These are phyloP conservation scores for Naematelia aurantialba DNA, from an alignment of 768 basidiomycete species.

Conservation along the genomic window DNA sequence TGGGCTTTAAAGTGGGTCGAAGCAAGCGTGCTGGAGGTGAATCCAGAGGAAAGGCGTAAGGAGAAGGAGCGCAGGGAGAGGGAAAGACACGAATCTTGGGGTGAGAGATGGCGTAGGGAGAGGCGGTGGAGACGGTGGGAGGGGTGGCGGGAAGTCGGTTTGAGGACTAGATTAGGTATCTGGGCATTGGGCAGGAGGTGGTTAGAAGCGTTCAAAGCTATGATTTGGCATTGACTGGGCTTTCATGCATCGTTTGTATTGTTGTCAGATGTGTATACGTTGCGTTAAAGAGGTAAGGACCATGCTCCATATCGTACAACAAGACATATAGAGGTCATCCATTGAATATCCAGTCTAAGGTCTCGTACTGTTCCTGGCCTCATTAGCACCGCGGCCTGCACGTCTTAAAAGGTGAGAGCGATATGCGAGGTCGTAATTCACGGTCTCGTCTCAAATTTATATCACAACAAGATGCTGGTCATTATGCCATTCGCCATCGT, in stretches of 20 bases:
- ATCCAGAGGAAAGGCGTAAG: slow-evolving; percentile 27
- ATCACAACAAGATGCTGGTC: slow-evolving; percentile 6
- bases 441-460: too few species aligned
- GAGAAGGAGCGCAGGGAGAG: slow-evolving; percentile 10
- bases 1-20: slow-evolving; percentile 34
- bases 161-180: slow-evolving; percentile 18
- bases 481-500: slow-evolving; percentile 40
- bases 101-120: slow-evolving; percentile 21
- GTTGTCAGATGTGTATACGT: background rate
- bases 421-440: too few species aligned
- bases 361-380: too few species aligned
- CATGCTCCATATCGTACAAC: too few species aligned
- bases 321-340: too few species aligned
- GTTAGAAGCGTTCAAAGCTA: background rate
- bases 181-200: slow-evolving; percentile 11
- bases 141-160: slow-evolving; percentile 29
- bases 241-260: background rate
- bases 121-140: slow-evolving; percentile 19
- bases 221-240: background rate
- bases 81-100: slow-evolving; percentile 17
- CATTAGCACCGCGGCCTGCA: too few species aligned
- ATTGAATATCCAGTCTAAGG: too few species aligned
- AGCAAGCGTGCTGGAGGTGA: slow-evolving; percentile 42
- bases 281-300: too few species aligned
- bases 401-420: too few species aligned